Base-by-base conservation (phyloP, 169 alveolate species). In the Cryptosporidium sp. region DNA sequence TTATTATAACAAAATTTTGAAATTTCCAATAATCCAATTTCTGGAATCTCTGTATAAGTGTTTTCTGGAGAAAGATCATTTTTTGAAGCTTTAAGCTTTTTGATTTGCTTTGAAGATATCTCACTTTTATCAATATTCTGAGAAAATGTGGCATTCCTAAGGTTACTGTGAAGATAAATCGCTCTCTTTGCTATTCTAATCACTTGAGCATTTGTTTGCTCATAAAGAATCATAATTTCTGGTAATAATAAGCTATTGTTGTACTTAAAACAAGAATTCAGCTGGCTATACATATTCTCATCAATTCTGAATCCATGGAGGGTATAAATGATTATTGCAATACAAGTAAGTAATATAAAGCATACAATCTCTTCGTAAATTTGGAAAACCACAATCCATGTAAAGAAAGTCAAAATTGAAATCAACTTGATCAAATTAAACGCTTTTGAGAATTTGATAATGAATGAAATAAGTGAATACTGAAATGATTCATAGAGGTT, bases 161-260 rank as follows among this genome's bases (percentile, higher is more conserved):
- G 89, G 50, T 59, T 35, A 26, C 59, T 61, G 18, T 80, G 75
- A 31, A 80, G 75, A 33, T 45, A 26, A 23, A 80, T 80, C 16
- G 89, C 89, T 48, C 68, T 80, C n/a, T 62, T 59, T 18, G 89
- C 75, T 3, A 26, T 41, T 18, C 41, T 41, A 6, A 62, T 65
- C 3, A 80, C 75, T 14, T 80, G 89, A 23, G 14, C 21, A 26
- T 80, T 80, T 37, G 89, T 80, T 48, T 65, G 89, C n/a, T 80
- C 75, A 35, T 62, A 65, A 10, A 80, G 75, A 16, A 65, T 80
- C 68, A 65, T 43, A 33, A 80, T 48, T 29, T 80, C 89, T 14
- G 89, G 89, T n/a, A 80, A 23, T 18, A 80, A 12, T 5, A 65
- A 29, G n/a, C 45, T 37, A n/a, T 80, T 80, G 48, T 67, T 80